Conservation (phyloP, 1,284 basidiomycete genomes). For the Cystobasidium pallidum region DNA sequence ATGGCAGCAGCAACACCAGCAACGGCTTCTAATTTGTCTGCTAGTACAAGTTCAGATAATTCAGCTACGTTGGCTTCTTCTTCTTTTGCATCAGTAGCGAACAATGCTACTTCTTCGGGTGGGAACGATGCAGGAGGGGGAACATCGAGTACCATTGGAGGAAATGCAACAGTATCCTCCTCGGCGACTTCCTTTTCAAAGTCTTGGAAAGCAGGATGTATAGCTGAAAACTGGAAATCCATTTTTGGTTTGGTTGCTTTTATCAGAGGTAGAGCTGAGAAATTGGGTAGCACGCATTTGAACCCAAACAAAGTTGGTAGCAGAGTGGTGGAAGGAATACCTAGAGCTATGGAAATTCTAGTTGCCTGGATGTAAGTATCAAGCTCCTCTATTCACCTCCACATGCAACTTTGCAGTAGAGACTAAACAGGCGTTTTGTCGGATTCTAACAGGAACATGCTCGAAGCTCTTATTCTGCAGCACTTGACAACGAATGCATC, state of each 20-base stretch:
- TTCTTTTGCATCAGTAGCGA: background rate
- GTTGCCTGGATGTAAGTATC: constrained; percentile 42
- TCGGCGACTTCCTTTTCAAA: background rate
- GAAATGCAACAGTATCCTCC: background rate
- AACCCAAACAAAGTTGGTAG: background rate
- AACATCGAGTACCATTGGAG: background rate
- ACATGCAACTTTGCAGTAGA: no score
- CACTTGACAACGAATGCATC: constrained; percentile 40
- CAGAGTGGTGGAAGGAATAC: constrained; percentile 16
- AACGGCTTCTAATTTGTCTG: background rate
- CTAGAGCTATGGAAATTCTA: constrained; percentile 39
- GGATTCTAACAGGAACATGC: constrained; percentile 31
- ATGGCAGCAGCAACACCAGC: background rate
- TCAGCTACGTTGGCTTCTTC: constrained; percentile 17
- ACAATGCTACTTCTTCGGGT: background rate
- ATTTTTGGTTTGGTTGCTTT: constrained; percentile 51
- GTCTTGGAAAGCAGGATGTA: constrained; percentile 44
- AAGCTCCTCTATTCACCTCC: background rate
- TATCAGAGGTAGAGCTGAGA: constrained; percentile 49
- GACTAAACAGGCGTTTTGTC: no score
- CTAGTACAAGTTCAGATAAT: constrained; percentile 12
- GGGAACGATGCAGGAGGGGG: background rate
- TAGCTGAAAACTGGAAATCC: constrained; percentile 49
- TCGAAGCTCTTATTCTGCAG: constrained; percentile 42
- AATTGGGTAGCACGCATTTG: constrained; percentile 16